A percentile compares a stretch with the other conserved stretches of the same genome.
Evolutionary conservation across 2,329 filamentous ascomycete genomes (phyloP).

Genomic region (Intubia oerlemansii): DNA sequence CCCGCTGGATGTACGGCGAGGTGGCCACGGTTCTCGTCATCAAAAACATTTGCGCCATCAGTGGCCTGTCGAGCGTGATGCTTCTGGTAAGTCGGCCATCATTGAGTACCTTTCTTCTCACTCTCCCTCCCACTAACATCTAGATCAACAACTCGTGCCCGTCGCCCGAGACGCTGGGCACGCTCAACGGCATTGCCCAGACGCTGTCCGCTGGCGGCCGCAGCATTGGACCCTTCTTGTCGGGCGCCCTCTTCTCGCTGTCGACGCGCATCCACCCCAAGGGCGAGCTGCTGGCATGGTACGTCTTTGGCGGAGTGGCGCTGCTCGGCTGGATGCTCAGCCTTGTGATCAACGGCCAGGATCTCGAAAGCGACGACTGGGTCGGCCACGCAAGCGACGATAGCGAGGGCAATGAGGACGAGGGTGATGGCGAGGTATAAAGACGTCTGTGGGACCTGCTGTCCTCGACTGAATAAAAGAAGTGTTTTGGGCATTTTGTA

Average conservation of each 20-base stretch:
- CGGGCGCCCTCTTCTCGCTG: conserved; percentile 67
- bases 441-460: no score
- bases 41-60: conserved; percentile 80
- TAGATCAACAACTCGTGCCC: conserved; percentile 91
- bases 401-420: conserved; percentile 13
- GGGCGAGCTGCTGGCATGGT: conserved; percentile 72
- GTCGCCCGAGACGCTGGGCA: conserved; percentile 66
- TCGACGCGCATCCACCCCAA: conserved; percentile 49
- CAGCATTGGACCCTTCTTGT: conserved; percentile 72
- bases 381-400: conserved; percentile 16
- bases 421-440: conserved; percentile 15
- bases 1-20: conserved; percentile 56
- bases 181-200: conserved; percentile 82
- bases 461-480: no score
- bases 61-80: conserved; percentile 74
- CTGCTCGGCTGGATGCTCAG: conserved; percentile 64
- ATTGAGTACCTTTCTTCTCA: no score
- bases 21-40: conserved; percentile 62
- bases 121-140: no score
- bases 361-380: conserved; percentile 38
- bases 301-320: conserved; percentile 65
- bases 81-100: no score
- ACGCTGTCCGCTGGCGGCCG: conserved; percentile 80
- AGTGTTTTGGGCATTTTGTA: no score
- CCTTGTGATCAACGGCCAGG: conserved; percentile 49